Base-by-base conservation (phyloP, 1,284 basidiomycete species). In the Rhodotorula mucilaginosa region DNA sequence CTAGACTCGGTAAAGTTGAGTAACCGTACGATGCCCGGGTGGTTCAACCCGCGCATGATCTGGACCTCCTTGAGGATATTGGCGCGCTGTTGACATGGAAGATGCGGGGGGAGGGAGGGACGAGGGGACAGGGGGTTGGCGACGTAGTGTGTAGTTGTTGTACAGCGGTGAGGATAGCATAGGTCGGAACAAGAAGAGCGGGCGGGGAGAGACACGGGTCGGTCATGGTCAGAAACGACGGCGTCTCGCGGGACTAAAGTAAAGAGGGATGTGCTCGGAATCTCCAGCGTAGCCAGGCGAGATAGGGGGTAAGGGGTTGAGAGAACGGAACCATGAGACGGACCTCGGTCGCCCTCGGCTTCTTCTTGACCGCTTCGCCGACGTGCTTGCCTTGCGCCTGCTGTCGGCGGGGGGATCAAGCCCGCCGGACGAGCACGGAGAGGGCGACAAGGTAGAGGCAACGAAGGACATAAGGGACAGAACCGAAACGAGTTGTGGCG, bases 21-120 rank as follows among this genome's bases (percentile, higher is more conserved):
- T 18, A 97, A 88, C 81, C 92, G 93, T 80, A 99, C 90, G 77
- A 99, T 90, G 47, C 89, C 87, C 12, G 91, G 88, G 80, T 99
- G 94, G 76, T 90, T 90, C 72, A 89, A 90, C 31, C 93, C 93
- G 48, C 96, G 91, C 97, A 99, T 99, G 79, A 99, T 99, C 82
- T 97, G 94, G 8, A 99, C 97, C 87, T 99, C 97, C 87, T 99
- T 99, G 78, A 99, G 87, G 70, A 99, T 97, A 81, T 98, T 98
- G 73, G 95, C 90, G 76, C 97, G 92, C 95, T 99, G 83, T 69
- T 76, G 68, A 77, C 44, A 49, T 16, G 49, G 59, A 49, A 44
- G 49, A 58, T 72, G 74, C 77, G 74, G 74, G 70, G 61, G 62
- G 66, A 58, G 69, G 69, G 56, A 39, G 58, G 61, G 16, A 46